Evolutionary conservation across 192 early-diverging fungal species (phyloP).

Genomic region (Podila verticillata): DNA sequence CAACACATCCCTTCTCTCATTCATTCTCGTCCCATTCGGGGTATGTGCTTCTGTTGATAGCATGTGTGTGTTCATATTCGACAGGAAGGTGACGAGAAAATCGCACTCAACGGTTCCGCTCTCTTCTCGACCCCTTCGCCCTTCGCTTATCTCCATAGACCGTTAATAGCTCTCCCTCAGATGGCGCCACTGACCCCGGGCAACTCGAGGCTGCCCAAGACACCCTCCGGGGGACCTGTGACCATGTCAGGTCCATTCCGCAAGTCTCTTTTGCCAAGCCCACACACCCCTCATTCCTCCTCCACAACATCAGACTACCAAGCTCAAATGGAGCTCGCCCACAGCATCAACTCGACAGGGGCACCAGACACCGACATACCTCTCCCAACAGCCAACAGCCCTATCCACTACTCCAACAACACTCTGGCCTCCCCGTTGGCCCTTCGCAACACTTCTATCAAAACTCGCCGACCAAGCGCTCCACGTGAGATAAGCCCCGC

Average conservation of each 20-base stretch:
- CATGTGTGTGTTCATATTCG: too few species aligned
- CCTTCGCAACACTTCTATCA: not conserved
- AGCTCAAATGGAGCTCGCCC: not conserved
- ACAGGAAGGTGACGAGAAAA: too few species aligned
- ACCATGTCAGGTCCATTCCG: slow-evolving; percentile 36
- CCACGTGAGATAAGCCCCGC: too few species aligned
- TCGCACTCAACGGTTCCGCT: too few species aligned
- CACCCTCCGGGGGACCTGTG: slow-evolving; percentile 18
- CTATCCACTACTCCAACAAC: not conserved
- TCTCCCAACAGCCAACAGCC: not conserved
- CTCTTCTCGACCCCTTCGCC: too few species aligned
- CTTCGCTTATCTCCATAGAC: too few species aligned
- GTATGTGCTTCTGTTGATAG: not conserved
- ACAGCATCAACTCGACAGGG: not conserved
- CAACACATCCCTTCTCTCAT: not conserved
- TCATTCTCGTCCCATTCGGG: not conserved
- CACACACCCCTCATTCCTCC: slow-evolving; percentile 5
- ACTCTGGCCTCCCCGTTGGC: not conserved
- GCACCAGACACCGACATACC: not conserved
- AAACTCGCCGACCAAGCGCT: not conserved
- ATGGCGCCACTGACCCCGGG: slow-evolving; percentile 38
- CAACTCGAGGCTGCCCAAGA: slow-evolving; percentile 38
- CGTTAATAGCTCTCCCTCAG: not conserved
- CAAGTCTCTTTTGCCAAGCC: slow-evolving; percentile 14
- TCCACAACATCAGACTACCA: not conserved